Base-by-base conservation (phyloP, 495 filamentous ascomycete species). In the Xeromyces bisporus region DNA sequence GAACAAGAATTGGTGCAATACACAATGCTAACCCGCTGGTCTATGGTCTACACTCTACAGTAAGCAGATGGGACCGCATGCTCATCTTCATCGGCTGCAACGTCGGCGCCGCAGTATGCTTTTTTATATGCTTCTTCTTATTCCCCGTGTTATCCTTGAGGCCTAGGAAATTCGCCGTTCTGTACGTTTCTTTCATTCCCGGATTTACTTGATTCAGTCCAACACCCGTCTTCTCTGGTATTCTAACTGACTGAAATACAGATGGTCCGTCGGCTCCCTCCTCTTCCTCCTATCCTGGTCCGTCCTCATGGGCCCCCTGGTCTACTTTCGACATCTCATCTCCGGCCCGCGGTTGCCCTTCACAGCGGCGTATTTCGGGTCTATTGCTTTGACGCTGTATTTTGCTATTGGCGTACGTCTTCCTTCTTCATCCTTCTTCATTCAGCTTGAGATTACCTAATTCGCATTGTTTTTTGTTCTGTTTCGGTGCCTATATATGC, bases 61-160 rank as follows among this genome's bases (percentile, higher is more conserved):
- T 97, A 63, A 93, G 83, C 53, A 73, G 89, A 51, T 96, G 89
- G 89, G 89, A 97, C 56, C 80, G 89, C 29, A 55, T 96, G 48
- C 64, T 97, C 44, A 71, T 94, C 34, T 97, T 96, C 50, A 76
- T 67, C 33, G 85, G 74, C 43, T 92, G 91, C 62, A 94, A 93
- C 49, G 50, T 93, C 39, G 87, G 78, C 31, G 87, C 89, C 31
- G 65, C 80, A 37, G 81, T 78, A 33, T 85, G 91, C 61, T 97
- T 97, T 58, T 69, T 89, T 37, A 66, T 89, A 42, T 91, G 81
- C 62, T 91, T 96, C 59, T 71, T 71, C 47, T 62, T 97, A 18
- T 84, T 89, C 58, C 84, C 85, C 15, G 60, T 86, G 29, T 63
- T 89, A 35, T 61, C 75, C 38, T 53, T 77, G 38, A 76, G 66